Evolutionary conservation across 1,139 yeast genomes (phyloP).

Genomic region (Hyphopichia wangnamkhiaoensis): DNA sequence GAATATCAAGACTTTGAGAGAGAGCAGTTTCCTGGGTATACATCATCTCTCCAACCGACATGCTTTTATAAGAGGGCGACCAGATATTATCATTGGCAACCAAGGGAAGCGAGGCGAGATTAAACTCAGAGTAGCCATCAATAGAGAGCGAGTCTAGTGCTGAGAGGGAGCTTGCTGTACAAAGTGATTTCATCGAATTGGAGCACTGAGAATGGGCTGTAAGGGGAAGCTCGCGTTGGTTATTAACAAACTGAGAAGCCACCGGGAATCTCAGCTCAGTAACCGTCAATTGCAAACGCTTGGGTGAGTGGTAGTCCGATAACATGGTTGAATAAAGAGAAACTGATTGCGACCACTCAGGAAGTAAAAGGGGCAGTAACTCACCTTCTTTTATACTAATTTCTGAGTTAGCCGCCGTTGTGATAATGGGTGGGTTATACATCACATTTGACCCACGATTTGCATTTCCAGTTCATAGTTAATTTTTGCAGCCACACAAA

Average conservation of each 20-base stretch:
- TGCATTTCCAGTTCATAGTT: background rate
- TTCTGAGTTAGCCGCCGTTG: background rate
- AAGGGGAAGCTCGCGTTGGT: too few species aligned
- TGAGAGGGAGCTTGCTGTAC: slow-evolving; percentile 22
- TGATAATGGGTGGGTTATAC: background rate
- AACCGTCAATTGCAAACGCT: background rate
- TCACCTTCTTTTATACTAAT: too few species aligned
- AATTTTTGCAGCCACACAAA: slow-evolving; percentile 10
- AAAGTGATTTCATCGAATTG: too few species aligned
- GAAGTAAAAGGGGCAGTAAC: background rate
- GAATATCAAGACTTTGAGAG: background rate
- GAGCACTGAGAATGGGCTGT: too few species aligned
- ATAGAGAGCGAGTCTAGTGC: slow-evolving; percentile 17
- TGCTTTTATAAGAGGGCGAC: slow-evolving; percentile 16
- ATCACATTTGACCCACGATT: background rate
- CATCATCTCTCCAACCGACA: background rate
- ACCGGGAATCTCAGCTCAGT: too few species aligned
- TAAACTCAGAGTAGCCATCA: slow-evolving; percentile 3
- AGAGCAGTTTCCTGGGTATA: too few species aligned
- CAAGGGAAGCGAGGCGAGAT: slow-evolving; percentile 9
- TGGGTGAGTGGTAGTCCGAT: background rate
- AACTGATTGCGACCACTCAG: background rate
- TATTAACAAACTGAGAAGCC: too few species aligned
- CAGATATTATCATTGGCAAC: slow-evolving; percentile 22
- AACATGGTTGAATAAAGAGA: background rate